Conservation (phyloP, 129 eudicot genomes). For the Artemisia argyi region DNA sequence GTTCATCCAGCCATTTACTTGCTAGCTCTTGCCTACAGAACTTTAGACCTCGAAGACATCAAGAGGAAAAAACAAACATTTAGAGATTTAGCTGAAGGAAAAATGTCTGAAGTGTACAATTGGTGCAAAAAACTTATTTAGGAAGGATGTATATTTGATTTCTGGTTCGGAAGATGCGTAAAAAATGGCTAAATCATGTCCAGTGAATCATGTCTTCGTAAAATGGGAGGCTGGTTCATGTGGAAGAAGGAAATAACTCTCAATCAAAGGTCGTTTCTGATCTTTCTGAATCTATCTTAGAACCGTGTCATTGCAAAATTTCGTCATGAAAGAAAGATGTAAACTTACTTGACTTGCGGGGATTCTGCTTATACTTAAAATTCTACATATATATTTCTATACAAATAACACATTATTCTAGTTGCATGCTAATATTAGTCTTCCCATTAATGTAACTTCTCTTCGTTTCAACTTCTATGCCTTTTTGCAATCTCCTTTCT, state of each 20-base stretch:
- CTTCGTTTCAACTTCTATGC: slow-evolving; percentile 17
- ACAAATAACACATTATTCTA: slow-evolving; percentile 20
- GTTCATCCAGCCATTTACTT: slow-evolving; percentile 94
- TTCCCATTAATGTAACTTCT: slow-evolving; percentile 16
- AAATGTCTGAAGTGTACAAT: slow-evolving; percentile 44
- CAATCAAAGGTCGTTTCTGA: slow-evolving; percentile 3
- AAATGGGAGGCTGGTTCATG: background rate
- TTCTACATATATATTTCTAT: slow-evolving; percentile 7
- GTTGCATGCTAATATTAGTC: slow-evolving; percentile 11
- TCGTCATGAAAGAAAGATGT: slow-evolving; percentile 17
- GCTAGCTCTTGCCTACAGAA: slow-evolving; percentile 92
- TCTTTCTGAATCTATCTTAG: slow-evolving; percentile 13
- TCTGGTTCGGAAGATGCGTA: slow-evolving; percentile 5
- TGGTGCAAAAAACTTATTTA: slow-evolving; percentile 71
- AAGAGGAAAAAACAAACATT: slow-evolving; percentile 52
- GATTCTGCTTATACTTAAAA: slow-evolving; percentile 20
- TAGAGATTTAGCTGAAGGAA: slow-evolving; percentile 48
- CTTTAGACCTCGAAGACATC: slow-evolving; percentile 81
- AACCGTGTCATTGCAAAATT: slow-evolving; percentile 19
- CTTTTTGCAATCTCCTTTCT: slow-evolving; percentile 21
- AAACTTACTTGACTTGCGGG: slow-evolving; percentile 15
- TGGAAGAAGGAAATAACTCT: slow-evolving; percentile 7
- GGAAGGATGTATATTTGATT: slow-evolving; percentile 2
- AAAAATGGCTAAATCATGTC: slow-evolving; percentile 18
- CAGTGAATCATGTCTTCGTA: background rate